Evolutionary conservation across 192 early-diverging fungal genomes (phyloP), one percentile per base, ranked within the genome.

Genomic region (Podila clonocystis): DNA sequence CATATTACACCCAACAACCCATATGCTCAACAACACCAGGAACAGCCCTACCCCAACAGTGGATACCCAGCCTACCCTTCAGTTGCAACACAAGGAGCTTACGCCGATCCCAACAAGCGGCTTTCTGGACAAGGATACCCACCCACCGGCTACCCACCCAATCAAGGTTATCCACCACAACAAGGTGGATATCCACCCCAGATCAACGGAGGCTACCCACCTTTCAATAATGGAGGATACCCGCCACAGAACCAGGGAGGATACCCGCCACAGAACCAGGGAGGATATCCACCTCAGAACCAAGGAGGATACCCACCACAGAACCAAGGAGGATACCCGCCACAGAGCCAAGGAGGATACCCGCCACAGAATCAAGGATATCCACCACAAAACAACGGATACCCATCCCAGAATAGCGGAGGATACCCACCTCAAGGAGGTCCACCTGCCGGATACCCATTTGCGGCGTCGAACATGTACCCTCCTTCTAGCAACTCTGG

Each of bases 381-480:
- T 4, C 13, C 41, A 2, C 41, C 41, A 17, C 41, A 45, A 1
- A 11, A 38, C n/a, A 63, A 38, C 38, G 28, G 61, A 33, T 62
- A 33, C 61, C 61, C 61, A 62, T 33, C 57, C 57, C 22, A 22
- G 3, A 58, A 58, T 29, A 58, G 28, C 28, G 28, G 28, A 19
- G 55, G 49, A 26, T 60, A 62, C 7, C 9, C 62, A 50, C 19
- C 34, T 0, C 52, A 55, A 13, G 38, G 29, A 38, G 62, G 62
- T 6, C 69, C 69, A 19, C 75, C 76, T 20, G 45, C 58, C 0
- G 58, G 66, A 13, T 73, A 80, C 20, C 71, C 77, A 8, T 73
- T 65, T 30, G 50, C 62, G 1, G 55, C 71, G 4, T 26, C 77
- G 11, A 73, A 72, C 26, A 28, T 80, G 45, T 80, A 80, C 20